These are phyloP conservation scores for Suillus variegatus DNA, from an alignment of 768 basidiomycete genomes.

Conservation along the genomic window DNA sequence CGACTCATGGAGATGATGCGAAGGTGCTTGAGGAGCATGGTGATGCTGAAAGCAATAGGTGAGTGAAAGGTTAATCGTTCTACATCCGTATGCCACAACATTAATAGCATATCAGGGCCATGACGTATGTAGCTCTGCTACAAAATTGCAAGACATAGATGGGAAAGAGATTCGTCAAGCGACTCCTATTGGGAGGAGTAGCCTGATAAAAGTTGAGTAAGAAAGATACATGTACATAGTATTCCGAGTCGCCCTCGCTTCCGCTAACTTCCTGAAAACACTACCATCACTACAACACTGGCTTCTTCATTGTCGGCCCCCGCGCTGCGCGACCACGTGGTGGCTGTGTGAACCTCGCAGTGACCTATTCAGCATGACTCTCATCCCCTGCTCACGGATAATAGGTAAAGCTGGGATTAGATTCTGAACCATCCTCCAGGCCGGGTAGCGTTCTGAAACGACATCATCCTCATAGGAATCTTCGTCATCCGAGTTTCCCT, in stretches of 20 bases:
- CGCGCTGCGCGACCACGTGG: neutral
- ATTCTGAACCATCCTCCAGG: constrained; percentile 26
- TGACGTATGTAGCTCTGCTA: neutral
- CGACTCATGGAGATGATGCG: neutral
- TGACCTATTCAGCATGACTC: neutral
- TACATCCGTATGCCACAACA: neutral
- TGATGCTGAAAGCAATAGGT: neutral
- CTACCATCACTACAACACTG: neutral
- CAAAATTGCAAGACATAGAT: neutral
- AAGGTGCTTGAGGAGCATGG: neutral
- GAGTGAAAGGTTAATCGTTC: neutral
- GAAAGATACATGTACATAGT: neutral
- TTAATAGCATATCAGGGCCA: neutral
- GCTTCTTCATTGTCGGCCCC: neutral
- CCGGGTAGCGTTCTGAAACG: neutral
- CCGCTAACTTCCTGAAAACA: neutral
- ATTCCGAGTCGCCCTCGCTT: neutral
- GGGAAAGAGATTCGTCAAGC: neutral
- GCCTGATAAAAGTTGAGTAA: neutral
- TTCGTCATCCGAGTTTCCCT: no score
- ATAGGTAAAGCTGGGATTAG: constrained; percentile 23
- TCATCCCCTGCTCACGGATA: neutral
- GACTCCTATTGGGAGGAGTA: neutral
- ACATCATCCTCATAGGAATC: no score
- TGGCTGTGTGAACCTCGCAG: no score